Evolutionary conservation across 805 yeast genomes (phyloP), one percentile per base, ranked within the genome.

Genomic region (Nematodospora valgi): DNA sequence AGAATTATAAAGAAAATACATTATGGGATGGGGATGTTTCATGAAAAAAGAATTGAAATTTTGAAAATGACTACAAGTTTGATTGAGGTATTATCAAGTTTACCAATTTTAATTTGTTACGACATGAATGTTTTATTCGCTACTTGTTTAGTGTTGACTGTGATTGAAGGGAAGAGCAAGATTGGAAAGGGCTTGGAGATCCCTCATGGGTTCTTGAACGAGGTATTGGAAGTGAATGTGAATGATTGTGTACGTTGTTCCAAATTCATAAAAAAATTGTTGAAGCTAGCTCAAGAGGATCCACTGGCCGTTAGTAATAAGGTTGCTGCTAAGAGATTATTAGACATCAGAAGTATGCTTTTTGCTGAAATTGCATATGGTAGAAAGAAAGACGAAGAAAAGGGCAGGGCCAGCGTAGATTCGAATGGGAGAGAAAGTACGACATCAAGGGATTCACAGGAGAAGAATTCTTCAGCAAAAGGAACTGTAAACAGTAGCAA

Each of bases 61-160:
- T 27, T 50, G 13, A 49, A 55, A 41, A 54, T 62, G 31, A 47
- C 64, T 0, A 53, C 60, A 1, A 47, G 68, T 3, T 50, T 61
- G 26, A 52, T 66, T 12, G 73, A 67, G 41, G 43, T 63, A 10
- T 45, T 64, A 19, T 62, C 71, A 14, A 52, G 63, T 9, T 48
- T 66, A 32, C 73, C 73, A 0, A 40, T 66, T 2, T 46, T 62
- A 16, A 52, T 64, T n/a, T 49, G 62, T 11, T 65, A 54, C 44
- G 63, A 61, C 35, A 49, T 56, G 27, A 36, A 45, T 8, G 54
- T 64, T 2, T 39, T 65, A 10, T 64, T 66, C 40, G 68, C 56
- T 3, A 41, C 64, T 1, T 36, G 51, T 24, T 24, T 62, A 25
- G 43, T 61, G 1, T 35, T 56, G 8, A 42, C 45, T 2, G 31